A percentile compares a stretch with the other conserved stretches of the same genome.
Conservation (phyloP, 306 rosid genomes). For the Glycine latifolia region DNA sequence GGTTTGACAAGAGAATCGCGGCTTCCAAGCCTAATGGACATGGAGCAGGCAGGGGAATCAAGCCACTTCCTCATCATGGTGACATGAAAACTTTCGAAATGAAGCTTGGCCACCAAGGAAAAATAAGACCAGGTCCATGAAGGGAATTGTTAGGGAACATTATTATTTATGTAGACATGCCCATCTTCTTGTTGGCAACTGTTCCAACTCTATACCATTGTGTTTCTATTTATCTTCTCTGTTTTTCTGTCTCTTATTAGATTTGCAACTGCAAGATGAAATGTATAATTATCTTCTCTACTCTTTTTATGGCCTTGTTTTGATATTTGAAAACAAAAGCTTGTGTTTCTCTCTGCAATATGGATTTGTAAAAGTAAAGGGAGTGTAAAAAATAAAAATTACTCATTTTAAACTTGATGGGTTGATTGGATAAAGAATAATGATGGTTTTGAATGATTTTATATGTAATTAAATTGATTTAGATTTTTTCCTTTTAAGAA, state of each 20-base stretch:
- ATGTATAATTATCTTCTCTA: constrained; percentile 49
- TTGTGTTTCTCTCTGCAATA: background rate
- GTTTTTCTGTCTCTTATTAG: constrained; percentile 43
- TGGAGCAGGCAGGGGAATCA: constrained; percentile 52
- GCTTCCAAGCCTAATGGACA: constrained; percentile 56
- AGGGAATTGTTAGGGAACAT: constrained; percentile 6
- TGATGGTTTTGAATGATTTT: background rate
- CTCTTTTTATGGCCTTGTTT: constrained; percentile 26
- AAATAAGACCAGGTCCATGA: constrained; percentile 53
- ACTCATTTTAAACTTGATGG: constrained; percentile 5
- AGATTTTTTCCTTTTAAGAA: background rate
- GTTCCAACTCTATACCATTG: constrained; percentile 26
- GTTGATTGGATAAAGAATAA: constrained; percentile 1
- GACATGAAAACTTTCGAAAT: constrained; percentile 58
- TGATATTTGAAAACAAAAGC: background rate
- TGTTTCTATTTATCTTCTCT: constrained; percentile 46
- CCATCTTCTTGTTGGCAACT: constrained; percentile 42
- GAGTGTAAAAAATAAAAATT: constrained; percentile 20
- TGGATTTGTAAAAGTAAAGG: constrained; percentile 32
- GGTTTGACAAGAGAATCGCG: constrained; percentile 67
- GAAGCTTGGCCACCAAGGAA: constrained; percentile 58
- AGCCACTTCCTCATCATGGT: constrained; percentile 46
- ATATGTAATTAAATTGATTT: background rate
- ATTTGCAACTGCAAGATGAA: constrained; percentile 46
- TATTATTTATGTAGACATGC: constrained; percentile 22